Conservation (phyloP, 2,329 filamentous ascomycete species). For the Ophiostoma himal-ulmi region DNA sequence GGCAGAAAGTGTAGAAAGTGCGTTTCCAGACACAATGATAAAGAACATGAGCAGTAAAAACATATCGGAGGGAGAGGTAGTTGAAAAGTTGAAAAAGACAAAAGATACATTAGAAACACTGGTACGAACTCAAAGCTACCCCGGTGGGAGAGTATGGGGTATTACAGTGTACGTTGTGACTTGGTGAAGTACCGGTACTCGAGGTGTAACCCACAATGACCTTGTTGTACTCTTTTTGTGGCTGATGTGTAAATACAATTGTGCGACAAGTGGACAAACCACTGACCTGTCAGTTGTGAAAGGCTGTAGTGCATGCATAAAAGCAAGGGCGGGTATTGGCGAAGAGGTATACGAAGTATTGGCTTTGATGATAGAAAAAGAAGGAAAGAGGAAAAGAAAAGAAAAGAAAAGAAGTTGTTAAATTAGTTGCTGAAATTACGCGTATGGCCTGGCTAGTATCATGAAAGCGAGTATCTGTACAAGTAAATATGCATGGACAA, state of each 20-base stretch:
- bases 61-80: neutral
- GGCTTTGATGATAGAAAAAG: too few species aligned
- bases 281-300: neutral
- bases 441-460: too few species aligned
- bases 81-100: neutral
- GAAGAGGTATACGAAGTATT: neutral
- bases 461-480: neutral
- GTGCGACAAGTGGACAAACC: constrained; percentile 2
- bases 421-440: neutral
- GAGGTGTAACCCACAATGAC: neutral
- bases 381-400: neutral
- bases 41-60: neutral
- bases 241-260: neutral
- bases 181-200: neutral
- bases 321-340: neutral
- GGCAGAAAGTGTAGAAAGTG: neutral
- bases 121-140: neutral
- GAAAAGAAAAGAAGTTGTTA: neutral
- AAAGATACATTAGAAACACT: neutral
- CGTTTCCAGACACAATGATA: neutral
- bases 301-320: neutral
- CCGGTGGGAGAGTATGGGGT: too few species aligned
- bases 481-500: neutral
- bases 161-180: neutral
- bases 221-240: neutral